Conservation (phyloP, 1,139 yeast species). For the Hanseniaspora uvarum region DNA sequence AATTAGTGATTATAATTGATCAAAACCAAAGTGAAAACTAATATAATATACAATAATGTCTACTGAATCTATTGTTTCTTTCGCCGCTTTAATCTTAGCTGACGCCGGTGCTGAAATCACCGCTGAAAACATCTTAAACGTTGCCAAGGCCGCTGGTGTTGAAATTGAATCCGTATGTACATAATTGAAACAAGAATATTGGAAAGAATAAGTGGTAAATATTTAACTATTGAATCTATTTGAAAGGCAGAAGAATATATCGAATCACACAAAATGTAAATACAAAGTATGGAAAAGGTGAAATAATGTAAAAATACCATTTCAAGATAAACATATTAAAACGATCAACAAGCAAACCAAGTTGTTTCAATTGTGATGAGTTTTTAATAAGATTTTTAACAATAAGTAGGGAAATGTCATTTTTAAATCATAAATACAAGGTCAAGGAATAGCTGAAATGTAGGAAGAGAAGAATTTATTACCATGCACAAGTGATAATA, state of each 20-base stretch:
- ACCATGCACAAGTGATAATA: no score
- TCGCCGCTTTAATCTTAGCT: slow-evolving; percentile 94
- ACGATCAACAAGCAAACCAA: no score
- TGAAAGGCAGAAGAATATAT: background rate
- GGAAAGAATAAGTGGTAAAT: background rate
- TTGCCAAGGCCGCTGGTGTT: slow-evolving; percentile 86
- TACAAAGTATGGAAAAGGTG: background rate
- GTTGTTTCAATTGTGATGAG: no score
- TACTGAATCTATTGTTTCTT: slow-evolving; percentile 40
- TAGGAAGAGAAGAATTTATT: no score
- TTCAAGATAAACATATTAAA: no score
- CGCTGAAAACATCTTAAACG: slow-evolving; percentile 77
- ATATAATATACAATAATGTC: slow-evolving; percentile 35
- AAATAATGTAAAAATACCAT: background rate
- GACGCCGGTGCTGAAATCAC: slow-evolving; percentile 94
- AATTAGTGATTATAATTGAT: no score
- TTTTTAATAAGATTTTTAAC: no score
- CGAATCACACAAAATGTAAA: background rate
- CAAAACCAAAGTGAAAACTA: slow-evolving; percentile 9
- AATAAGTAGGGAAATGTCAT: no score
- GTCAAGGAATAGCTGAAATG: no score
- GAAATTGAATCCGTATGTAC: slow-evolving; percentile 55
- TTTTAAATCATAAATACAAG: no score
- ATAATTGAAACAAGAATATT: background rate
- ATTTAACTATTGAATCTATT: background rate